A percentile compares a stretch with the other conserved stretches of the same genome.
Conservation (phyloP, 1,139 yeast genomes). For the Saccharomycopsis phalli region DNA sequence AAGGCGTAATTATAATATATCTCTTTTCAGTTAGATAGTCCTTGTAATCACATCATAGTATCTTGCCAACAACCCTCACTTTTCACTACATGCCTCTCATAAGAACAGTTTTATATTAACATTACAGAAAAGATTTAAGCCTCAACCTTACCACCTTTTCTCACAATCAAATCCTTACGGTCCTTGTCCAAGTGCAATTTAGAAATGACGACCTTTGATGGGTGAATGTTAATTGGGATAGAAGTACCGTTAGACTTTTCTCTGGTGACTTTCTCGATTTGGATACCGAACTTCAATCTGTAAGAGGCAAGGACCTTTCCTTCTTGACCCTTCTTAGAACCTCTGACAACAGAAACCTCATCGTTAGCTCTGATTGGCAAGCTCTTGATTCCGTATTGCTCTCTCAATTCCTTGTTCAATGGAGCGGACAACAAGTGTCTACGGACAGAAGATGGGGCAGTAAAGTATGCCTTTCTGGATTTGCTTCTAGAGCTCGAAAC, state of each 20-base stretch:
- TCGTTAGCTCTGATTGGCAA: conserved; percentile 98
- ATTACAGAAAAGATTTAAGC: conserved; percentile 14
- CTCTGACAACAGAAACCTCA: conserved; percentile 93
- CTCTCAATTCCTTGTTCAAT: conserved; percentile 97
- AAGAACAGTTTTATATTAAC: conserved; percentile 3
- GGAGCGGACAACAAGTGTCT: conserved; percentile 97
- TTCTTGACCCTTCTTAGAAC: conserved; percentile 99
- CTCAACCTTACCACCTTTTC: conserved; percentile 82
- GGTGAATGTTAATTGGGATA: conserved; percentile 95
- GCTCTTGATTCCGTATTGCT: conserved; percentile 91
- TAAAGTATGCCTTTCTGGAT: conserved; percentile 99
- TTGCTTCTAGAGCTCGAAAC: conserved; percentile 99
- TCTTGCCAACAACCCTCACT: background rate
- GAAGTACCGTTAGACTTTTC: conserved; percentile 99
- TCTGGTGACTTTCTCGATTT: conserved; percentile 94
- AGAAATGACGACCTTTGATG: conserved; percentile 98
- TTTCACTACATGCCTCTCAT: background rate
- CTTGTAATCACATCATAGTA: background rate
- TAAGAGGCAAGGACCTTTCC: conserved; percentile 97
- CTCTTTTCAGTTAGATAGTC: background rate
- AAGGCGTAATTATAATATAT: too few relatives aligned
- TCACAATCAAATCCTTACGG: conserved; percentile 94
- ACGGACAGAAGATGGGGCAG: conserved; percentile 94
- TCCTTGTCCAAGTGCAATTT: conserved; percentile 97
- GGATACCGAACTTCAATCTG: conserved; percentile 97